phyloP scores from a whole-genome alignment of 2,329 filamentous ascomycete genomes.

The Pseudogymnoascus sp. region DNA sequence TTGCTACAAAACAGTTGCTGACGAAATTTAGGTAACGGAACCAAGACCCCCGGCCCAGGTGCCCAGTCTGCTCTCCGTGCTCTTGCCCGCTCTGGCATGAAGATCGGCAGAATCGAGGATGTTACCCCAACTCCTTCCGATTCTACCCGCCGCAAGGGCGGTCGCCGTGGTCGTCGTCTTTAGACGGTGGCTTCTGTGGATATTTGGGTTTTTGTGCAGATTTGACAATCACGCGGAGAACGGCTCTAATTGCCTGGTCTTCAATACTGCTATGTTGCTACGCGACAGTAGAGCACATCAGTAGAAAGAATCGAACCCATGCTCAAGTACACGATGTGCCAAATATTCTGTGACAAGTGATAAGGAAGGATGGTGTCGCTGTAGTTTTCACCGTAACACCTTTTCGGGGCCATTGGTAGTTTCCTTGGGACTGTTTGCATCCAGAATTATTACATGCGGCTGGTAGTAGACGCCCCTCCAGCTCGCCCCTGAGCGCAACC shows the following conservation, averaged over 20 bases:
- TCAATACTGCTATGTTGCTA: conserved; percentile 49
- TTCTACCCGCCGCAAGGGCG: conserved; percentile 99
- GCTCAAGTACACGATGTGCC: background rate
- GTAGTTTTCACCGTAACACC: background rate
- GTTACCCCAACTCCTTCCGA: conserved; percentile 98
- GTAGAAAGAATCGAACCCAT: conserved; percentile 20
- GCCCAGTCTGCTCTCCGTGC: conserved; percentile 98
- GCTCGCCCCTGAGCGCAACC: background rate
- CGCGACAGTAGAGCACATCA: conserved; percentile 31
- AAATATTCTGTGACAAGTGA: background rate
- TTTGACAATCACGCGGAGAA: conserved; percentile 68
- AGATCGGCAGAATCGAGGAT: conserved; percentile 99
- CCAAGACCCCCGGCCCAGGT: conserved; percentile 99
- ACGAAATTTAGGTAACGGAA: conserved; percentile 70
- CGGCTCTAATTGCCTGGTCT: conserved; percentile 59
- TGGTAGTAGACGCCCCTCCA: background rate
- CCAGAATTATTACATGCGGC: background rate
- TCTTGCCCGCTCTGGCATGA: conserved; percentile 98
- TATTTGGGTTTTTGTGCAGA: conserved; percentile 45
- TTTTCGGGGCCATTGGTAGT: background rate
- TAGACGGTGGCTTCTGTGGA: conserved; percentile 45
- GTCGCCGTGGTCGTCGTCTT: conserved; percentile 99
- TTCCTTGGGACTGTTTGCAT: background rate
- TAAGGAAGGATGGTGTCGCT: background rate
- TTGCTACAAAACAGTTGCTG: background rate